Base-by-base conservation (phyloP, 257 asterid genomes). In the Agastache rugosa region DNA sequence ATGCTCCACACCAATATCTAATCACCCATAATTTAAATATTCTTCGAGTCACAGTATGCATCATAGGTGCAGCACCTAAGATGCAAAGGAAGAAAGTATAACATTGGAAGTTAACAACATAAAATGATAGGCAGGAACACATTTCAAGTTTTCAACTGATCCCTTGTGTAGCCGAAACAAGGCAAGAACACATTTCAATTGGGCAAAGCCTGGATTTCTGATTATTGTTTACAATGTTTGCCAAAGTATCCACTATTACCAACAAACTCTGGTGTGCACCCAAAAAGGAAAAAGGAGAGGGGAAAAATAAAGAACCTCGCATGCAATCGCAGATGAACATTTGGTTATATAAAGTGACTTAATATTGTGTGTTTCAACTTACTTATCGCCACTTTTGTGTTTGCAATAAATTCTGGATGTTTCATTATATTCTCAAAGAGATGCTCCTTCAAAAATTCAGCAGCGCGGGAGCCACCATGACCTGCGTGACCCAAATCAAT, bases 381-480 rank as follows among this genome's bases (percentile, higher is more conserved):
- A 95, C 99, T 90, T 88, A 95, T 89, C 67, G 99, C 98, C 84
- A 80, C 71, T 79, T 88, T 95, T 17, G 96, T 68, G 79, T 95
- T 82, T 1, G 82, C 53, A 53, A 85, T 81, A 72, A 95, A 92
- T 73, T 83, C 86, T 31, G 96, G 90, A 82, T 95, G 99, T 71
- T 88, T 92, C 91, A 85, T 79, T 76, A 95, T 90, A 87, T 92
- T 95, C 85, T 80, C 93, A 85, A 95, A 95, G 64, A 95, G 96
- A 81, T 90, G 93, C 79, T 78, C 84, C 93, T 87, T 95, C 92
- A 95, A 85, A 87, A n/a, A 95, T 77, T 95, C 96, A 64, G 98
- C 98, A 42, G 99, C 99, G 1, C 96, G 97, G 63, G 96, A 84
- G 51, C 99, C 99, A 79, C 99, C 98, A 79, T 95, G 99, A 79